Base-by-base conservation (phyloP, 2,329 filamentous ascomycete species). In the Fusarium begoniae region DNA sequence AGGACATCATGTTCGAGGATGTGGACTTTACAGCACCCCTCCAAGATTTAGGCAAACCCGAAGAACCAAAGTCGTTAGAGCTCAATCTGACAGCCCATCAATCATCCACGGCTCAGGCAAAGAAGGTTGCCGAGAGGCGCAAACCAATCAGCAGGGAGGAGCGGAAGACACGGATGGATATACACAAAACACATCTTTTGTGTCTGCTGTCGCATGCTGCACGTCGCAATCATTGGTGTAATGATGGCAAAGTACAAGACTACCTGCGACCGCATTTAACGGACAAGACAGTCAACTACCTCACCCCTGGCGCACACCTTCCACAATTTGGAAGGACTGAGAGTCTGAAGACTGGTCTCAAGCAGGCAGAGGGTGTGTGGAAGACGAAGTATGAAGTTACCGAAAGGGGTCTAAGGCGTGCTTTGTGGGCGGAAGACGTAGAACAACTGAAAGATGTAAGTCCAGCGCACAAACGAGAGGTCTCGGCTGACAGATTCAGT, bases 101-200 rank as follows among this genome's bases (percentile, higher is more conserved):
- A 72, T 76, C 81, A 5, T 80, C 82, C 5, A 75, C 76, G 47
- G 75, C 80, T 28, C 62, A 79, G 55, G 45, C 72, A 48, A 83
- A 81, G 55, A 79, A 78, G 44, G 70, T 70, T 4, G 77, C 70
- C 0, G 84, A 86, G 30, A 83, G 86, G 53, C 85, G 87, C 57
- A 90, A 87, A 76, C 85, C 87, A 5, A 82, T 90, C 8, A 88
- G 82, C 30, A 88, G 85, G 70, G 85, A 85, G 26, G 89, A 91
- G 75, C 88, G 84, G 70, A 82, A 83, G 48, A 83, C 81, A 20
- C 90, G 95, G 26, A 81, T 96, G 37, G 89, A 94, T 58, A 87
- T 95, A n/a, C 96, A 99, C 82, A 97, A 96, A 82, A 86, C 91
- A 70, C 95, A 99, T 82, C 74, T 98, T 1, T 84, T 98, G 20